Conservation (phyloP, 1,139 yeast genomes). For the Hansenula sp. region DNA sequence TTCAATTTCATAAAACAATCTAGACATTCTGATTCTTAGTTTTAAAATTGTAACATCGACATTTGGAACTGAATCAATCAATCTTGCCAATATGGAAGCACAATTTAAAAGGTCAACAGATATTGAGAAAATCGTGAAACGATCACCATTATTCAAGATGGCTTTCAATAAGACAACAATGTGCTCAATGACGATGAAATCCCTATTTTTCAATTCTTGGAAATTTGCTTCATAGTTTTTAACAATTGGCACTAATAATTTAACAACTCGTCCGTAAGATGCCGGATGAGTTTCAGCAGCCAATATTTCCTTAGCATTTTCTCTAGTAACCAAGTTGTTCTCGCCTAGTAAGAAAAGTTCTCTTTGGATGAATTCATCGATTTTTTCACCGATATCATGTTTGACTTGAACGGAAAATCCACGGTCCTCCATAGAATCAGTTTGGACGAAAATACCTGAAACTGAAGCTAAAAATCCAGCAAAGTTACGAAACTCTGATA, state of each 20-base stretch:
- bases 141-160: slow-evolving; percentile 36
- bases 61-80: slow-evolving; percentile 30
- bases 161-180: slow-evolving; percentile 36
- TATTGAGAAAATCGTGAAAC: slow-evolving; percentile 31
- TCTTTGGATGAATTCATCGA: slow-evolving; percentile 44
- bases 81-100: slow-evolving; percentile 31
- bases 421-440: slow-evolving; percentile 28
- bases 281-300: slow-evolving; percentile 41
- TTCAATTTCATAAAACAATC: slow-evolving; percentile 49
- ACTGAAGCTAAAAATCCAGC: slow-evolving; percentile 61
- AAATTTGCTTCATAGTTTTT: slow-evolving; percentile 17
- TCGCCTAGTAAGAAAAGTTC: slow-evolving; percentile 42
- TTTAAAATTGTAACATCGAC: slow-evolving; percentile 39
- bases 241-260: slow-evolving; percentile 25
- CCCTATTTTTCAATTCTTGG: slow-evolving; percentile 19
- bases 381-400: slow-evolving; percentile 37
- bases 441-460: slow-evolving; percentile 48
- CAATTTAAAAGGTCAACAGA: slow-evolving; percentile 38
- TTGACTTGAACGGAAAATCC: slow-evolving; percentile 28
- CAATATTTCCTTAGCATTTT: slow-evolving; percentile 44
- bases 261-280: slow-evolving; percentile 35
- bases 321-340: slow-evolving; percentile 48
- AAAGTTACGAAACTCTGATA: slow-evolving; percentile 48
- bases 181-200: slow-evolving; percentile 36
- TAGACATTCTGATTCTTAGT: slow-evolving; percentile 57